Evolutionary conservation across 805 yeast genomes (phyloP).

Genomic region (Teunomyces barrocoloradensis): DNA sequence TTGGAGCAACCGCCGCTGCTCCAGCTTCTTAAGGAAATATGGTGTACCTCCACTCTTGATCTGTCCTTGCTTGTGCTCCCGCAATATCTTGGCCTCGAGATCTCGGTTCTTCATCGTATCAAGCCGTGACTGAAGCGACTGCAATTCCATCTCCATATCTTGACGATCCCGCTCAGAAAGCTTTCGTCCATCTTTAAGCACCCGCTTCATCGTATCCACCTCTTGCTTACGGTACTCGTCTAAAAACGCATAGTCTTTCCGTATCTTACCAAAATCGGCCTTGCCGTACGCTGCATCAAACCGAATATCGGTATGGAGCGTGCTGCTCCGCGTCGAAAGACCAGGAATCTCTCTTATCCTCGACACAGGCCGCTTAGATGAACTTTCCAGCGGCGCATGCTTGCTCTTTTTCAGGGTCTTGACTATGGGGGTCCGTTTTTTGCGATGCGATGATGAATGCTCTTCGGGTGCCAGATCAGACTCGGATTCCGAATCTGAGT

Average conservation of each 20-base stretch:
- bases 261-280: constrained; percentile 62
- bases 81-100: constrained; percentile 62
- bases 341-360: constrained; percentile 76
- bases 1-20: constrained; percentile 69
- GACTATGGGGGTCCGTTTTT: neutral
- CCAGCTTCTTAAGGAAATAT: constrained; percentile 64
- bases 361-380: constrained; percentile 70
- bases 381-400: constrained; percentile 84
- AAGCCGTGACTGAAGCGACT: constrained; percentile 64
- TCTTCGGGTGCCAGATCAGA: constrained; percentile 5
- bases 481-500: constrained; percentile 9
- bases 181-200: constrained; percentile 55
- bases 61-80: constrained; percentile 55
- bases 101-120: constrained; percentile 73
- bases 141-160: constrained; percentile 54
- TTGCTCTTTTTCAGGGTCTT: constrained; percentile 44
- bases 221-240: constrained; percentile 84
- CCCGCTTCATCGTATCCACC: constrained; percentile 53
- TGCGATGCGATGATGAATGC: neutral
- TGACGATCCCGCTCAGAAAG: constrained; percentile 46
- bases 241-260: constrained; percentile 79
- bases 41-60: constrained; percentile 47
- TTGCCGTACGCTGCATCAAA: constrained; percentile 89
- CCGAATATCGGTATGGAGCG: constrained; percentile 74
- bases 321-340: constrained; percentile 38